Base-by-base conservation (phyloP, 1,284 basidiomycete species). In the Trichosporon coremiiforme region DNA sequence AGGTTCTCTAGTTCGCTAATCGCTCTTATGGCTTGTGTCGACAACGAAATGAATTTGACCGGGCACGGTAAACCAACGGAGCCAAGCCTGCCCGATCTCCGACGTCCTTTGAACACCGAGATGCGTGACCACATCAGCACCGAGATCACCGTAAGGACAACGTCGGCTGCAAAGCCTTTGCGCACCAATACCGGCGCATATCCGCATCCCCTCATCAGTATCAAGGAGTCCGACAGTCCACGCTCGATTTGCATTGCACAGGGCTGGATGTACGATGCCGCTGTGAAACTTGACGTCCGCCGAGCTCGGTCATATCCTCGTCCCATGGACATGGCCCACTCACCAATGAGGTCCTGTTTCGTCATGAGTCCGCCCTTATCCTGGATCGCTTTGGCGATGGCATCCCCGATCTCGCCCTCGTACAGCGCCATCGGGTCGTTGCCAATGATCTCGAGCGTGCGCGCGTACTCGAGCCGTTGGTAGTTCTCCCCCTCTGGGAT, bases 391-490 rank as follows among this genome's bases (percentile, higher is more conserved):
- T 60, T 33, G 31, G 12, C 29, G 31, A 60, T 60, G 17, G 57
- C 57, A 8, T 60, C 57, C 6, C 57, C 57, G 17, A 60, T 60
- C 15, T 60, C 57, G 31, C 57, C 57, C 57, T 60, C 57, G 31
- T 60, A 60, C 13, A 60, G 57, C 15, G 29, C 7, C 57, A 60
- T 60, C 2, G 57, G 57, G 7, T 76, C 68, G 9, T 71, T 36
- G 3, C 79, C 80, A 17, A 83, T 72, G 17, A 67, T 65, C 60
- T 74, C 68, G 3, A 83, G 74, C 4, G 77, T 75, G 1, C 66
- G 66, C 1, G 81, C 82, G 35, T 78, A 80, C 31, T 77, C 78
- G 10, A 76, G 75, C n/a, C 81, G 73, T 1, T 62, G 68, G 70
- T 73, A 78, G n/a, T 47, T 65, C 8, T 69, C 74, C 12, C 76